These are phyloP conservation scores for Cryptococcus sp. DNA, from an alignment of 1,284 basidiomycete species.

Conservation along the genomic window DNA sequence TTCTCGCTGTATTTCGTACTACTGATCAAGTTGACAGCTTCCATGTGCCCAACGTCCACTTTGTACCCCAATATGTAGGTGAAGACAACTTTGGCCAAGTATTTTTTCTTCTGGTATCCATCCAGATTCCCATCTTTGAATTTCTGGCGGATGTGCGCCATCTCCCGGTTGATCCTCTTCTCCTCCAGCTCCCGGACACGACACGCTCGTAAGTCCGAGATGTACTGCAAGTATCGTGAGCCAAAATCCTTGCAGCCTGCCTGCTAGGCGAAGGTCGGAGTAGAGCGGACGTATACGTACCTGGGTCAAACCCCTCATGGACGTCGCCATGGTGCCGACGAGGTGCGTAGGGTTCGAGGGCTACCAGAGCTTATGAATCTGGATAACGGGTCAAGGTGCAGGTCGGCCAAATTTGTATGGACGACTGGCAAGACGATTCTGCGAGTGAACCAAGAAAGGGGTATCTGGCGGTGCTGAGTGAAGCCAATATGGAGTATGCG, in stretches of 20 bases:
- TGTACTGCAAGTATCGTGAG: conserved; percentile 67
- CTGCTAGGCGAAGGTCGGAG: background rate
- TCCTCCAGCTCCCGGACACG: conserved; percentile 63
- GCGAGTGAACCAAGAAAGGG: background rate
- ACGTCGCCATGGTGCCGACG: conserved; percentile 68
- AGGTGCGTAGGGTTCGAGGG: background rate
- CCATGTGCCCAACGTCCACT: conserved; percentile 99
- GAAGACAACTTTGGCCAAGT: conserved; percentile 87
- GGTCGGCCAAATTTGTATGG: background rate
- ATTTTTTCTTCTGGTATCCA: conserved; percentile 99
- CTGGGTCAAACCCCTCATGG: conserved; percentile 88
- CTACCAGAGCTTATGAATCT: background rate
- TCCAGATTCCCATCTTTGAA: conserved; percentile 99
- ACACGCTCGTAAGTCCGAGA: conserved; percentile 90
- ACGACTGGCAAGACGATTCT: no score
- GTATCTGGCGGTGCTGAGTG: background rate
- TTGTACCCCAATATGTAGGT: conserved; percentile 99
- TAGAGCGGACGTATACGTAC: conserved; percentile 54
- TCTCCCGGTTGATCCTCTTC: conserved; percentile 98
- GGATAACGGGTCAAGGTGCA: background rate
- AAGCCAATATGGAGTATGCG: background rate
- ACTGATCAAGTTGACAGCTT: conserved; percentile 96
- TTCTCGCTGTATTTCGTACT: conserved; percentile 97
- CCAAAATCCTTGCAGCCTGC: background rate
- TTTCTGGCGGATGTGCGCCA: conserved; percentile 99